Base-by-base conservation (phyloP, 495 filamentous ascomycete genomes). In the Aspergillus ellipticus region DNA sequence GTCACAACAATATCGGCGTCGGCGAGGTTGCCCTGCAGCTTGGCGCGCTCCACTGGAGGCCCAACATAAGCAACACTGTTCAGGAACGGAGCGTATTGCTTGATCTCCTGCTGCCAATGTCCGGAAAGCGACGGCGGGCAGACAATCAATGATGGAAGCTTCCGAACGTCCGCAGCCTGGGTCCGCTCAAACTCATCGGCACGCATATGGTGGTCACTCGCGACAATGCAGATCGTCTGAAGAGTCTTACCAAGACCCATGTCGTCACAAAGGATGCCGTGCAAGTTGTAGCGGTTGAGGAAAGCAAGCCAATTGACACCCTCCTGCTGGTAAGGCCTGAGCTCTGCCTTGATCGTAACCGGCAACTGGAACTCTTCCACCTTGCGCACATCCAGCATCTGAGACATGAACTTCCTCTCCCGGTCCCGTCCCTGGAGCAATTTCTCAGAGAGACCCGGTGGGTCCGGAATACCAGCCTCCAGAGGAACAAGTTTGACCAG, bases 261-360 rank as follows among this genome's bases (percentile, higher is more conserved):
- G 66, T 98, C 94, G 66, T 98, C 94, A 67, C 94, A 98, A 51
- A 98, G 90, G 73, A 98, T 96, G 37, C 94, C 94, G 60, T 98
- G 94, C 15, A 98, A 83, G 68, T 97, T 90, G 66, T 96, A 98
- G 35, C 90, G 92, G 65, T 97, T 98, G 60, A 98, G 86, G 78
- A 98, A 98, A 48, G 92, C 85, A 43, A 98, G 86, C 94, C 94
- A 98, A 66, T 97, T 98, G 70, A 98, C 92, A 71, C 94, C 94
- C 43, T 98, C 94, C 70, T 98, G 94, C 69, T 98, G 94, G 65
- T 98, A 98, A 0, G 92, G 94, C 58, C 94, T 86, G 20, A 98
- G 82, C 50, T 93, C 89, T 0, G 94, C 95, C 72, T 97, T 97
- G 72, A 98, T 98, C 33, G 91, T 85, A 51, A 98, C 95, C 2